These are phyloP conservation scores for Blyttiomyces sp. DNA, from an alignment of 371 early-diverging fungal genomes.

Conservation along the genomic window DNA sequence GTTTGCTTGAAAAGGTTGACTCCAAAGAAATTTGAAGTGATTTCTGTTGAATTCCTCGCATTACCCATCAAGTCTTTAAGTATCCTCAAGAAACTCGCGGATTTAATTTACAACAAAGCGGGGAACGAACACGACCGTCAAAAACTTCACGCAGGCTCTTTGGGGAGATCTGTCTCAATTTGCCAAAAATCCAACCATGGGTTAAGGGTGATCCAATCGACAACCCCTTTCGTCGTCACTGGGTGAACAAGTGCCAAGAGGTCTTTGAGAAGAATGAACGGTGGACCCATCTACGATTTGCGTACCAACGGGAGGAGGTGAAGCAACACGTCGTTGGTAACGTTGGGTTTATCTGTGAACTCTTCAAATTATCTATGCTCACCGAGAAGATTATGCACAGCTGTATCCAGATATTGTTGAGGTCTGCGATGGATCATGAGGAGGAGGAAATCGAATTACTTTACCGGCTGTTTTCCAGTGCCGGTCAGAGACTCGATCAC, in stretches of 20 bases:
- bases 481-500: conserved; percentile 61
- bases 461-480: conserved; percentile 83
- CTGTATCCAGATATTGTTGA: conserved; percentile 74
- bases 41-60: conserved; percentile 79
- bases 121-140: conserved; percentile 89
- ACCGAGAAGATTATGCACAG: conserved; percentile 86
- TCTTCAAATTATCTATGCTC: conserved; percentile 85
- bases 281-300: too few species aligned
- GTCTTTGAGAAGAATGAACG: conserved; percentile 23
- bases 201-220: conserved; percentile 29
- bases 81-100: too few species aligned
- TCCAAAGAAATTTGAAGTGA: conserved; percentile 84
- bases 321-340: conserved; percentile 94
- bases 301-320: conserved; percentile 79
- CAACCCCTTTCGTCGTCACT: conserved; percentile 81
- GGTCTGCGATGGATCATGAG: conserved; percentile 69
- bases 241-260: conserved; percentile 81
- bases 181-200: conserved; percentile 45
- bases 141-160: conserved; percentile 87
- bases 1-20: conserved; percentile 93
- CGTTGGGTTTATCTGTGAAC: conserved; percentile 89
- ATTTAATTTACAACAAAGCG: conserved; percentile 89
- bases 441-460: conserved; percentile 93
- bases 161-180: conserved; percentile 47
- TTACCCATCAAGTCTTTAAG: conserved; percentile 60